A percentile compares a stretch with the other conserved stretches of the same genome.
Evolutionary conservation across 116 monocot genomes (phyloP).

Genomic region (Dioscorea cayenensis): DNA sequence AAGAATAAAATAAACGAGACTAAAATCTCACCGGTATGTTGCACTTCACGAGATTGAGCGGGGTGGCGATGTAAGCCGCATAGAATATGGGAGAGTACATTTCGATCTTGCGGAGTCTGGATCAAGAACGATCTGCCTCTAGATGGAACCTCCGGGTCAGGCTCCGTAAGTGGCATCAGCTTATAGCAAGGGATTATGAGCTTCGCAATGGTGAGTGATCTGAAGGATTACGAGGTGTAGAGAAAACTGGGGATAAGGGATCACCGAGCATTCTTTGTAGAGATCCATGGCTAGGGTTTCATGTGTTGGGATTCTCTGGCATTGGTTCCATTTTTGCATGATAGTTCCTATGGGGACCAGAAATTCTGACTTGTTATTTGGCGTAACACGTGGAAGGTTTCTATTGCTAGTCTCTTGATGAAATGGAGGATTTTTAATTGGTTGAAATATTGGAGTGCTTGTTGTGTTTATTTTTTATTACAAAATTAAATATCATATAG

Average conservation of each 20-base stretch:
- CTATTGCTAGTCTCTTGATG: too few species aligned
- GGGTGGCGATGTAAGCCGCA: constrained; percentile 27
- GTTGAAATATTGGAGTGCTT: too few species aligned
- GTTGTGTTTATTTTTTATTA: too few species aligned
- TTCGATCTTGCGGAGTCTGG: too few species aligned
- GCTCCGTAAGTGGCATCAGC: not conserved
- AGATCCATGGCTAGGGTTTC: not conserved
- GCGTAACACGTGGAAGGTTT: too few species aligned
- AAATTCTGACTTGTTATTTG: too few species aligned
- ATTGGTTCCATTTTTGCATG: too few species aligned
- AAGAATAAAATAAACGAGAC: not conserved
- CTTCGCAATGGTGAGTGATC: not conserved
- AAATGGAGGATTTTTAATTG: too few species aligned
- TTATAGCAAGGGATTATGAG: not conserved
- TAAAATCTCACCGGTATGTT: constrained; percentile 58
- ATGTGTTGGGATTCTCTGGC: too few species aligned
- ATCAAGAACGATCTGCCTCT: constrained; percentile 4
- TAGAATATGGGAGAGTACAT: constrained; percentile 30
- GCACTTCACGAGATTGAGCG: constrained; percentile 85
- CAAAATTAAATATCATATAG: too few species aligned
- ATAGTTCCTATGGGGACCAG: too few species aligned
- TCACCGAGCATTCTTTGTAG: not conserved
- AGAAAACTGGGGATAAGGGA: not conserved
- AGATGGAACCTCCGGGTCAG: not conserved
- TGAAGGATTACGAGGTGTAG: not conserved